These are phyloP conservation scores for Coelastrella sp. DNA, from an alignment of 139 green algal species.

Conservation along the genomic window DNA sequence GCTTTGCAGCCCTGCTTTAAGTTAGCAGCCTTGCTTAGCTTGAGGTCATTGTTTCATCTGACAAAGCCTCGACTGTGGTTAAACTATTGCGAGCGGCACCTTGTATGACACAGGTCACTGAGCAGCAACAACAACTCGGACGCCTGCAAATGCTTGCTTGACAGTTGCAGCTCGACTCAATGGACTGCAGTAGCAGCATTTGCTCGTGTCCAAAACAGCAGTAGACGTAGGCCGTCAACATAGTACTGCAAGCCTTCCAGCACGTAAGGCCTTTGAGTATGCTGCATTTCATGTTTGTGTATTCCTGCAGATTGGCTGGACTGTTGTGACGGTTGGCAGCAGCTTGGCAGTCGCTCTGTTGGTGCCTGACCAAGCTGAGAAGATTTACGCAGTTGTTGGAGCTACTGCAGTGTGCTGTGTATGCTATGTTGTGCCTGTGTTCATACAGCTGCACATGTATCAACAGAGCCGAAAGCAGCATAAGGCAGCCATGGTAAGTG, in stretches of 20 bases:
- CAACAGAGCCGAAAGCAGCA: neutral
- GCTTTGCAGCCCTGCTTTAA: neutral
- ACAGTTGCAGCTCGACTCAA: neutral
- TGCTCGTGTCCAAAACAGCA: too few species aligned
- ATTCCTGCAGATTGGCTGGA: constrained; percentile 36
- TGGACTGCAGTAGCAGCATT: too few species aligned
- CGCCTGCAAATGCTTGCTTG: neutral
- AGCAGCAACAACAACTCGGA: neutral
- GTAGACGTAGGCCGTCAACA: too few species aligned
- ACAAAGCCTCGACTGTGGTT: neutral
- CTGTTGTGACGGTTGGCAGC: constrained; percentile 45
- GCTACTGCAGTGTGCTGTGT: constrained; percentile 78
- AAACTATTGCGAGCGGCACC: neutral
- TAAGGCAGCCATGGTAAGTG: constrained; percentile 11
- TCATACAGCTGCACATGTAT: constrained; percentile 64
- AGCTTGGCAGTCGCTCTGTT: constrained; percentile 52
- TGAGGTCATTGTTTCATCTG: neutral
- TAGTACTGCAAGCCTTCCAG: neutral
- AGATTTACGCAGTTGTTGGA: constrained; percentile 75
- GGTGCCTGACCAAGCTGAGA: constrained; percentile 48
- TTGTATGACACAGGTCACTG: neutral
- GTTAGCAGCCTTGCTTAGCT: neutral
- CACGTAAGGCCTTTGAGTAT: neutral
- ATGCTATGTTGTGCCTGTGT: constrained; percentile 76
- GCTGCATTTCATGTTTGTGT: neutral